Evolutionary conservation across 2,329 filamentous ascomycete genomes (phyloP).

Genomic region (Knufia petricola): DNA sequence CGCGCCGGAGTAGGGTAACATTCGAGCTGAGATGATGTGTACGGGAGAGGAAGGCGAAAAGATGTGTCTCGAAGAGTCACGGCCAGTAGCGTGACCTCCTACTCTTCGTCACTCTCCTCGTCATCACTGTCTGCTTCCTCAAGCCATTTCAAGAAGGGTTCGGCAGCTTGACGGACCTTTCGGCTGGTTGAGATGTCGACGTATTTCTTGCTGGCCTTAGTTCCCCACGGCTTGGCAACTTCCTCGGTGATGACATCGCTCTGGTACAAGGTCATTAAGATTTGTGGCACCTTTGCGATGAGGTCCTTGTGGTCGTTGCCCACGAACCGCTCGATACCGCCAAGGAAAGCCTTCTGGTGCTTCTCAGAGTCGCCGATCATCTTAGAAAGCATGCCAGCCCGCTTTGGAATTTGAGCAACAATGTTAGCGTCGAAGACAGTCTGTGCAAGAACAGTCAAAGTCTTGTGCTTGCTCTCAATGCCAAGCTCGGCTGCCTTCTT

Average conservation of each 20-base stretch:
- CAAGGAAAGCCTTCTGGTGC: conserved; percentile 90
- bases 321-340: conserved; percentile 88
- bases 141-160: conserved; percentile 91
- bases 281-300: conserved; percentile 67
- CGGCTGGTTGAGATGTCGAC: conserved; percentile 80
- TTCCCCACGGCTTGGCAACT: conserved; percentile 79
- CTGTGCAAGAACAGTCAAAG: conserved; percentile 81
- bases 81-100: conserved; percentile 16
- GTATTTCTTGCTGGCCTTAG: conserved; percentile 97
- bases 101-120: conserved; percentile 54
- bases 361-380: conserved; percentile 73
- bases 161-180: conserved; percentile 90
- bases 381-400: conserved; percentile 83
- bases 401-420: conserved; percentile 72
- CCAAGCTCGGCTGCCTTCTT: conserved; percentile 94
- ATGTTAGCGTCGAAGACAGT: conserved; percentile 90
- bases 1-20: not conserved
- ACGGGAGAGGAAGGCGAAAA: not conserved
- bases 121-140: conserved; percentile 66
- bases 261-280: conserved; percentile 84
- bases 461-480: conserved; percentile 90
- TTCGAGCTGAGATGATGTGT: not conserved
- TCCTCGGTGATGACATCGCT: conserved; percentile 83
- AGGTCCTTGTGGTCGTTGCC: conserved; percentile 72
- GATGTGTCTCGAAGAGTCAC: not conserved